Evolutionary conservation across 768 basidiomycete species (phyloP).

Genomic region (Trametes coccinea): DNA sequence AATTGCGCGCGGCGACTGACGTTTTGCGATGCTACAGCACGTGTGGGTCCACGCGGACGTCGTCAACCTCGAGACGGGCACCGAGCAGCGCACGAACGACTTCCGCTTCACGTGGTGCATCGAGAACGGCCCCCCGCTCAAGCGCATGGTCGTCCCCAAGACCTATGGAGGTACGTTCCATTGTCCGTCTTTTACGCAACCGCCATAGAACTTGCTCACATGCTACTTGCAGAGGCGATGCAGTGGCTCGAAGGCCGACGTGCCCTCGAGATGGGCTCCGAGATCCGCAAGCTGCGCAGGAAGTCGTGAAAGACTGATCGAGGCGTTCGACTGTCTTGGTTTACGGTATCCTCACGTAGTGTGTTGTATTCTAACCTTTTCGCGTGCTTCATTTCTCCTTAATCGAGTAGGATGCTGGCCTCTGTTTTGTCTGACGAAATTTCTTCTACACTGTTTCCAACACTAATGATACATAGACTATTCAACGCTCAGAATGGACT

Average conservation of each 20-base stretch:
- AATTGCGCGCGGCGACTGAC: background rate
- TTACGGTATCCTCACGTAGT: background rate
- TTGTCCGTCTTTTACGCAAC: constrained; percentile 13
- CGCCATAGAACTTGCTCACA: constrained; percentile 25
- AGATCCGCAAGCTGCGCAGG: constrained; percentile 49
- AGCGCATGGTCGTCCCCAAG: constrained; percentile 58
- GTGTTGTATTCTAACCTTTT: background rate
- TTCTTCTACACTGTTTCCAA: no score
- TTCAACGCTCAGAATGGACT: no score
- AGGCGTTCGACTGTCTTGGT: background rate
- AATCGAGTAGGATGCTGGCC: no score
- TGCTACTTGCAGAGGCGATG: constrained; percentile 67
- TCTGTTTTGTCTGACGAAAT: no score
- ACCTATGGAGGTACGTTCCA: constrained; percentile 64
- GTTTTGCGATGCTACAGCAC: constrained; percentile 44
- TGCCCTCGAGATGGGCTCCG: constrained; percentile 66
- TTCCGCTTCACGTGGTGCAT: constrained; percentile 75
- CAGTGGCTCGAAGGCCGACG: constrained; percentile 79
- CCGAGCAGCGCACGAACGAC: constrained; percentile 69
- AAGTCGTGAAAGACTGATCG: background rate
- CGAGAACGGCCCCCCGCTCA: constrained; percentile 38
- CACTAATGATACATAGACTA: no score
- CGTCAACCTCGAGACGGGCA: constrained; percentile 64
- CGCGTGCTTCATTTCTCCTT: background rate
- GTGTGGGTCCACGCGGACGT: constrained; percentile 73